A percentile compares a stretch with the other conserved stretches of the same genome.
phyloP scores from a whole-genome alignment of 495 filamentous ascomycete species.

The Achaetomiella virescens region DNA sequence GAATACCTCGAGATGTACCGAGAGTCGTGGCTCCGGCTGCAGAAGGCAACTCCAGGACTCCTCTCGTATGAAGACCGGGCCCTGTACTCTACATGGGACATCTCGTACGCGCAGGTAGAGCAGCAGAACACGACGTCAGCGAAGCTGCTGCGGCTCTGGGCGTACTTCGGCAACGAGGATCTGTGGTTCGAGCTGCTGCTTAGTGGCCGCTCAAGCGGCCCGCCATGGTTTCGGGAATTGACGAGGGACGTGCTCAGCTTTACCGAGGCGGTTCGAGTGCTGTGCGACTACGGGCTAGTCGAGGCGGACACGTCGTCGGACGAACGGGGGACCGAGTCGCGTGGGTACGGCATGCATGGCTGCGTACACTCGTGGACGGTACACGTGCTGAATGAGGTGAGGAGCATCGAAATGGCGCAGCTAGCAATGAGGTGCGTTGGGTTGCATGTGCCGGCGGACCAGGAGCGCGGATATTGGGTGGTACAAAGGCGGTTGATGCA shows the following conservation, averaged over 20 bases:
- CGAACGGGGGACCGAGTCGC: background rate
- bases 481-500: background rate
- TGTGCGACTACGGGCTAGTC: background rate
- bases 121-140: constrained; percentile 31
- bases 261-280: background rate
- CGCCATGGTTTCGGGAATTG: background rate
- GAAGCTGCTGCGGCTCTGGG: constrained; percentile 39
- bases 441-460: background rate
- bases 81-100: constrained; percentile 41
- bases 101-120: constrained; percentile 38
- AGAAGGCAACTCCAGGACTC: constrained; percentile 24
- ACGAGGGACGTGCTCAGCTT: background rate
- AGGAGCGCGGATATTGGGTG: background rate
- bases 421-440: background rate
- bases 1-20: too few species aligned
- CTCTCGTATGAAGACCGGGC: constrained; percentile 22
- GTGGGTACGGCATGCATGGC: background rate
- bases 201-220: background rate
- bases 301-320: background rate
- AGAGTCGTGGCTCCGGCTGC: constrained; percentile 25
- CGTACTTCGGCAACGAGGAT: constrained; percentile 43
- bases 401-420: background rate
- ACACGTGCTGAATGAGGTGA: background rate
- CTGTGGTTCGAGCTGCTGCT: constrained; percentile 7
- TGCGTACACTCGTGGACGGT: background rate